Evolutionary conservation across 1,284 basidiomycete species (phyloP), one percentile per base, ranked within the genome.

Genomic region (Ustilago sp.): DNA sequence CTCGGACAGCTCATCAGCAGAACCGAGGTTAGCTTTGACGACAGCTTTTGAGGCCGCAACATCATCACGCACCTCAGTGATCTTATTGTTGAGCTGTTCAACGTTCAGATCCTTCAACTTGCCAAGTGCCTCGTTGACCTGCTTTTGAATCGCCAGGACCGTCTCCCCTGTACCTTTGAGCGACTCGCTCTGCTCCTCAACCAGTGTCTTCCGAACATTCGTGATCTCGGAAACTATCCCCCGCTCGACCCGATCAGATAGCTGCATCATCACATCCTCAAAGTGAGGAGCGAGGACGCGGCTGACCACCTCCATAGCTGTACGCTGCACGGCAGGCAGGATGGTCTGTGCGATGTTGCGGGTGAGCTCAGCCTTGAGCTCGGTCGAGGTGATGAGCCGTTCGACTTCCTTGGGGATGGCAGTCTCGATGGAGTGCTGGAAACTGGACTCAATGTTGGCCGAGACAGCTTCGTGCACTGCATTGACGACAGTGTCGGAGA

Each of bases 251-350:
- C 71, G 48, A 3, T 66, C 39, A 11, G 54, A 57, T 23, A 77
- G 55, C 23, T 63, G 59, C 51, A 63, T 58, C 65, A 75, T 77
- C 1, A 79, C 65, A 9, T 71, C 71, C 56, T 79, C 74, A 52
- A 79, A 75, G 61, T 79, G 69, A 31, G 77, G 79, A 8, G 79
- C 77, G 15, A 79, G 64, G 7, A 74, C 79, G 19, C 63, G 66
- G 48, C 60, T 65, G 52, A 80, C 68, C 32, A 71, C 67, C 55
- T 80, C 79, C 55, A 77, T 70, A 9, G 71, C 79, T 3, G 75
- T 77, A 36, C 68, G 69, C 59, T 76, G 79, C 35, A 80, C 69
- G 8, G 69, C 56, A 8, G 79, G 79, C 32, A 80, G 36, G 59
- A 80, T 75, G 56, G 62, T 53, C 36, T 74, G 56, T 2, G 73